A percentile compares a stretch with the other conserved stretches of the same genome.
These are phyloP conservation scores for Dalechampia spathulata DNA, from an alignment of 441 rosid genomes.

Conservation along the genomic window DNA sequence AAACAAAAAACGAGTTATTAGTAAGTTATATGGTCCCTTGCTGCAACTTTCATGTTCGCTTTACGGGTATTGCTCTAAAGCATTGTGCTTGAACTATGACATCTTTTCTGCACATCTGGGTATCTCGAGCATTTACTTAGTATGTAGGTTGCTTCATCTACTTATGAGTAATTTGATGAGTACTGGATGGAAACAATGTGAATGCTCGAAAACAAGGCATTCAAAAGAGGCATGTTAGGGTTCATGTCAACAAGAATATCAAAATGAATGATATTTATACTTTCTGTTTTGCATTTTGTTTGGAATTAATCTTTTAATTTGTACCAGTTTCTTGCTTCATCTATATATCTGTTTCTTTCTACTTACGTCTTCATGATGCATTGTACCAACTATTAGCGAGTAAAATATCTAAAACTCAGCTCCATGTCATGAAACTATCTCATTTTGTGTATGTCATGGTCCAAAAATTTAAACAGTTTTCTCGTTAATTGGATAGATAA, in stretches of 20 bases:
- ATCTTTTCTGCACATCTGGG: not conserved
- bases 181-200: not conserved
- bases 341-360: not conserved
- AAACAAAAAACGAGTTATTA: slow-evolving; percentile 27
- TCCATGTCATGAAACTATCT: not conserved
- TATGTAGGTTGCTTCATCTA: not conserved
- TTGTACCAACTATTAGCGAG: slow-evolving; percentile 2
- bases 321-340: slow-evolving; percentile 2
- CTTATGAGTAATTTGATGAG: not conserved
- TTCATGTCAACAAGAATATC: not conserved
- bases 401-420: not conserved
- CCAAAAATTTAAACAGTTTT: slow-evolving; percentile 13
- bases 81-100: slow-evolving; percentile 1
- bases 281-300: not conserved
- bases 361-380: not conserved
- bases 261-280: not conserved
- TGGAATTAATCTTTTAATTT: not conserved
- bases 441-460: not conserved
- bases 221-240: no score
- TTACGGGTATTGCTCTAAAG: not conserved
- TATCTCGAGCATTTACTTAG: not conserved
- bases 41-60: slow-evolving; percentile 7
- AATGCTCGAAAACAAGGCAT: not conserved
- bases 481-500: slow-evolving; percentile 41
- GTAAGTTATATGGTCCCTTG: slow-evolving; percentile 39